Evolutionary conservation across 108 stramenopile genomes (phyloP).

Genomic region (Tribonema minus): DNA sequence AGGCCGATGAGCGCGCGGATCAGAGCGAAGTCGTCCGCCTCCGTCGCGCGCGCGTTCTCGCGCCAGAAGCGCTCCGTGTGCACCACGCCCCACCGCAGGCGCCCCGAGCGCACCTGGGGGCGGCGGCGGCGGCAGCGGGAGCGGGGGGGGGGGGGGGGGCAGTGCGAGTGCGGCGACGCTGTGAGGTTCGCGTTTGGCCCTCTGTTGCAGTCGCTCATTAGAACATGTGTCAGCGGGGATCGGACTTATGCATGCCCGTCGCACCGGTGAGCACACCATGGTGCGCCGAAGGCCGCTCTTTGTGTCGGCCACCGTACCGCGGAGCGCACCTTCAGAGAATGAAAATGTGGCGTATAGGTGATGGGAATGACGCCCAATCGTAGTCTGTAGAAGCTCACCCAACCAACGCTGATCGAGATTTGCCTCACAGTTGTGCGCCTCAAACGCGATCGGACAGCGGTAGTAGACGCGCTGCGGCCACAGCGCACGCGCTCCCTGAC

Average conservation of each 20-base stretch:
- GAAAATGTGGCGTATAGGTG: too few species aligned
- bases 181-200: not conserved
- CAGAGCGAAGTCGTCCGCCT: slow-evolving; percentile 50
- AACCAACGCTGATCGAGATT: too few species aligned
- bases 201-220: not conserved
- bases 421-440: too few species aligned
- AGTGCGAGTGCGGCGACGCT: not conserved
- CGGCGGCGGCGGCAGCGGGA: too few species aligned
- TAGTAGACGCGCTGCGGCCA: too few species aligned
- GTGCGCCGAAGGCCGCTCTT: not conserved
- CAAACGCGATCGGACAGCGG: too few species aligned
- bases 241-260: not conserved
- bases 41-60: slow-evolving; percentile 52
- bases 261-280: not conserved
- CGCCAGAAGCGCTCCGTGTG: slow-evolving; percentile 88
- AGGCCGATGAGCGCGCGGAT: slow-evolving; percentile 64
- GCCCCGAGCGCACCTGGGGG: slow-evolving; percentile 69
- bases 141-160: too few species aligned
- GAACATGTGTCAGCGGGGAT: not conserved
- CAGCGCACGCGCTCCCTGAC: too few species aligned
- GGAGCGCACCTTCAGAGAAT: too few species aligned
- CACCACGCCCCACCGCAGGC: slow-evolving; percentile 81
- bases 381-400: too few species aligned
- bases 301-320: not conserved
- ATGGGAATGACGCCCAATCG: too few species aligned